Evolutionary conservation across 768 basidiomycete species (phyloP), one percentile per base, ranked within the genome.

Genomic region (Amanita exitialis): DNA sequence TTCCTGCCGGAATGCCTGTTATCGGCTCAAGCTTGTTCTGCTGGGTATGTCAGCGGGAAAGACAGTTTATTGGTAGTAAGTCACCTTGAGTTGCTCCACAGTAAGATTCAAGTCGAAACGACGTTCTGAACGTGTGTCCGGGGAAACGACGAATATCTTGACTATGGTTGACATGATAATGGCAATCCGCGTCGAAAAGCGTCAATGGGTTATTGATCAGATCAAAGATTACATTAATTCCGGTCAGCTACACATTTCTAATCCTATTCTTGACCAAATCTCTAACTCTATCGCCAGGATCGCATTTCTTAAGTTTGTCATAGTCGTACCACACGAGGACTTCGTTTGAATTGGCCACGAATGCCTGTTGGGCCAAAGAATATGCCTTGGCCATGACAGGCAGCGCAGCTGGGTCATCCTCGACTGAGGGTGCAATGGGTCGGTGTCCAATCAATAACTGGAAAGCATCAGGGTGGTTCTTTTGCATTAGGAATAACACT

Each of bases 81-180:
- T 32, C 27, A 91, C 92, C 80, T 96, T 97, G 57, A 97, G 82
- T 58, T 87, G 78, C 32, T 74, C 74, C 44, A 97, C 74, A 0
- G 87, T 85, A 27, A 82, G 68, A 55, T 82, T 77, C 21, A 82
- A 77, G 58, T 93, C 88, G 54, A 90, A 79, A 0, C 87, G 78
- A 43, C 95, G 79, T 67, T 98, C 95, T 0, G 90, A 91, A 56
- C 80, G 85, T 1, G 93, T 95, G 61, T 96, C 91, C 5, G 83
- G 84, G 7, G 94, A 97, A 10, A 78, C 64, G 6, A 98, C 83
- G 57, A 82, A 92, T 39, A 96, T 69, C 48, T 78, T 86, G 42
- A 90, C 71, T 36, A 65, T 56, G 30, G 55, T 53, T 23, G 65
- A 64, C 50, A 51, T 51, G 20, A 21, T n/a, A n/a, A n/a, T n/a